Evolutionary conservation across 306 rosid species (phyloP).

Genomic region (Hippophae rhamnoides): DNA sequence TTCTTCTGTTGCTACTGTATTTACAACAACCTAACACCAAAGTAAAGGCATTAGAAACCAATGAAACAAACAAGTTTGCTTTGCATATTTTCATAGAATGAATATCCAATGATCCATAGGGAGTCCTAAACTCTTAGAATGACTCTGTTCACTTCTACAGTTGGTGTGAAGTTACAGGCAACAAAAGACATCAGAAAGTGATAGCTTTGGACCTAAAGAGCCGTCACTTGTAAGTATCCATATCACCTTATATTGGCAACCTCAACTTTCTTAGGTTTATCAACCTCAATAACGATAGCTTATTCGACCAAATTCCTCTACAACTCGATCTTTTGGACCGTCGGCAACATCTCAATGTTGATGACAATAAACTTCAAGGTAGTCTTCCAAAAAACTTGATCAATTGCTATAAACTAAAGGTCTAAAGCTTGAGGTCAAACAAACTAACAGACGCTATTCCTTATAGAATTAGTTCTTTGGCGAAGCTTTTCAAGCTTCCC

Average conservation of each 20-base stretch:
- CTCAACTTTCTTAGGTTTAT: conserved; percentile 16
- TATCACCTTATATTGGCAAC: conserved; percentile 34
- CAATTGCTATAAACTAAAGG: conserved; percentile 2
- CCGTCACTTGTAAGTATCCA: conserved; percentile 12
- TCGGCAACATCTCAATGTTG: neutral
- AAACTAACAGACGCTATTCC: conserved; percentile 18
- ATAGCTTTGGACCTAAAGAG: conserved; percentile 9
- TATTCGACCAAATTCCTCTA: conserved; percentile 22
- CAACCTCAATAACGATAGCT: conserved; percentile 11
- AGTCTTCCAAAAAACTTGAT: conserved; percentile 27
- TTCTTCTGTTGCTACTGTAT: too few relatives aligned
- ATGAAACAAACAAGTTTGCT: neutral
- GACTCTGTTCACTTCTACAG: conserved; percentile 24
- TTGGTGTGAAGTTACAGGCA: conserved; percentile 40
- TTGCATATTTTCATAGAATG: conserved; percentile 28
- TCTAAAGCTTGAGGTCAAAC: neutral
- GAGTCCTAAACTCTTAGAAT: conserved; percentile 27
- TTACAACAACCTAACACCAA: too few relatives aligned
- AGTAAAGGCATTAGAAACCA: too few relatives aligned
- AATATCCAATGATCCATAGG: conserved; percentile 16
- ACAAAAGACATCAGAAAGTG: conserved; percentile 24
- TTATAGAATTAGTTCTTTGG: conserved; percentile 5
- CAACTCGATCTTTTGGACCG: conserved; percentile 14
- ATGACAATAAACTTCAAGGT: conserved; percentile 22
- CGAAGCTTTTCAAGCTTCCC: too few relatives aligned